Evolutionary conservation across 768 basidiomycete genomes (phyloP), one percentile per base, ranked within the genome.

Genomic region (Ephemerocybe angulata): DNA sequence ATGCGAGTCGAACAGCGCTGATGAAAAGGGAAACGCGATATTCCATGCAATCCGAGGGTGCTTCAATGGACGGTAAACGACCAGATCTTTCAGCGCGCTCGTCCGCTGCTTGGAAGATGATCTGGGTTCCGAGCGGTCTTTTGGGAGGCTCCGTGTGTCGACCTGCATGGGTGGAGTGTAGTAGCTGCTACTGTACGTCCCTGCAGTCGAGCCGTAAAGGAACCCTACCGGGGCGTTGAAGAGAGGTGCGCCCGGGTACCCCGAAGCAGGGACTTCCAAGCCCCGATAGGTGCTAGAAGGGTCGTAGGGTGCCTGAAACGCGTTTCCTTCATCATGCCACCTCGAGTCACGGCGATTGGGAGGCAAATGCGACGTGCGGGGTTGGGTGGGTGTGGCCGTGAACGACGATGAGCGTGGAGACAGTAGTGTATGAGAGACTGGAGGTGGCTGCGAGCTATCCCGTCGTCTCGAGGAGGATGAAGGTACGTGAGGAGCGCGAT

Each of bases 21-120:
- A 40, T 22, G 33, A 41, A 28, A 55, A 55, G 21, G 54, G 47
- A 22, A 21, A 50, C 33, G 47, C 54, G 31, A 55, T 48, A 27
- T 55, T 50, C 54, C 54, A 55, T 2, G 13, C 8, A 22, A 55
- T 42, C 4, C 54, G 46, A n/a, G 54, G 54, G 4, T 48, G 29
- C 11, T 47, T 21, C 8, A 55, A 29, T n/a, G 15, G 22, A 12
- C 47, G 31, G 13, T 53, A 17, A 38, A 48, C 27, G 28, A 40
- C 38, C 22, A 48, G 43, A 41, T 55, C 47, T 33, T 29, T 30
- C 4, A 48, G 35, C 21, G 54, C 7, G 46, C 24, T 12, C 6
- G 4, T 35, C 13, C 11, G 12, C 17, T 3, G 15, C 7, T 11
- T 10, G n/a, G n/a, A n/a, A 6, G 46, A 22, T 22, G 27, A 15